These are phyloP conservation scores for Camillea tinctor DNA, from an alignment of 2,329 filamentous ascomycete genomes.

Conservation along the genomic window DNA sequence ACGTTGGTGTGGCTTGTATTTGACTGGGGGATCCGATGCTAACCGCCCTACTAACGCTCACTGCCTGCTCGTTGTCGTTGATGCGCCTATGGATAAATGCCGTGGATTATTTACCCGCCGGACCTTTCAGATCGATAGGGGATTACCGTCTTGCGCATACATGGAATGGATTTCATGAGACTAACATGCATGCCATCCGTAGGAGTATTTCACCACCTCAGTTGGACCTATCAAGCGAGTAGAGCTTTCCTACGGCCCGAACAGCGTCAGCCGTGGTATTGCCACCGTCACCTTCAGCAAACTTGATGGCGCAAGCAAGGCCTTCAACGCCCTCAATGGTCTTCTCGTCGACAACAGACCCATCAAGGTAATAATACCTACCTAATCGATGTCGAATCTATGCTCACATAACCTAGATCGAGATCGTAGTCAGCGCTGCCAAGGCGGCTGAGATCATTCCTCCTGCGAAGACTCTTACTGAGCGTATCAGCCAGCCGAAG, in stretches of 20 bases:
- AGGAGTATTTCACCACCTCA: conserved; percentile 94
- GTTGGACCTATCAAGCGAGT: conserved; percentile 90
- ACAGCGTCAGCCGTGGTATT: conserved; percentile 86
- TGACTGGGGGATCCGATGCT: conserved; percentile 10
- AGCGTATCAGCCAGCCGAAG: conserved; percentile 76
- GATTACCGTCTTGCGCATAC: conserved; percentile 28
- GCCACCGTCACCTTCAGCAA: conserved; percentile 86
- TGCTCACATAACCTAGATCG: conserved; percentile 60
- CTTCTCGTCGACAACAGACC: conserved; percentile 85
- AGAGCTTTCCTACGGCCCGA: conserved; percentile 88
- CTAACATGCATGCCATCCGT: conserved; percentile 67
- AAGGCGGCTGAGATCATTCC: conserved; percentile 67
- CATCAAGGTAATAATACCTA: conserved; percentile 70
- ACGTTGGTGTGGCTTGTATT: not conserved
- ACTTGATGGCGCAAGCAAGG: conserved; percentile 78
- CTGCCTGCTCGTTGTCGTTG: conserved; percentile 62
- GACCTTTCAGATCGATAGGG: conserved; percentile 25
- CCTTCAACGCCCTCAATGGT: conserved; percentile 80
- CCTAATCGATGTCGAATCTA: not conserved
- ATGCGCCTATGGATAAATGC: conserved; percentile 26
- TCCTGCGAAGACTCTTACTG: conserved; percentile 68
- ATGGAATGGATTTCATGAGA: conserved; percentile 47
- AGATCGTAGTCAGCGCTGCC: conserved; percentile 81
- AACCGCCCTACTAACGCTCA: conserved; percentile 43
- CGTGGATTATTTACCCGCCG: conserved; percentile 20